Base-by-base conservation (phyloP, 1,139 yeast genomes). In the Saccharomyces pastorianus region DNA sequence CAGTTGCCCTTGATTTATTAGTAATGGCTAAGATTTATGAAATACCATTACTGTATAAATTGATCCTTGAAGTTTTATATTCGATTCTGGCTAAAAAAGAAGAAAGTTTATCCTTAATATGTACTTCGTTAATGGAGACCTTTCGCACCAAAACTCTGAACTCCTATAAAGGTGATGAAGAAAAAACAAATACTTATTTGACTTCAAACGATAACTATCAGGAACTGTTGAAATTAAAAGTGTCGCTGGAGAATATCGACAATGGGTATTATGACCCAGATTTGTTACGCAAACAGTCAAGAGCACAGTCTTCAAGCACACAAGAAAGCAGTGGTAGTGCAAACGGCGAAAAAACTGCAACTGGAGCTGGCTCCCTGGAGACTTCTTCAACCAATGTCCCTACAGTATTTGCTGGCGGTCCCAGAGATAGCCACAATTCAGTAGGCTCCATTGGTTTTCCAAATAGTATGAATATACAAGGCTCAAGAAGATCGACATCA, bases 31-130 rank as follows among this genome's bases (percentile, higher is more conserved):
- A 83, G 60, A 76, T 80, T 57, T 84, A 81, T 63, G 82, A 82
- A 57, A 77, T 86, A 17, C 91, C 91, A 0, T 70, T 85, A 55
- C 71, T 86, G 41, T 84, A 83, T 64, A 89, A 85, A 63, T 73
- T 85, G 61, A 79, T 85, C 50, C 72, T 81, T 53, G 95, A 86
- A 63, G 83, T 83, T 0, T 70, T 86, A 55, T 85, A 82, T 67
- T 85, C 87, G 1, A 78, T 85, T 11, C 76, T 86, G 58, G 87
- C 88, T 1, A 75, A 83, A 57, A 83, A 83, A 57, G 90, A 84
- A 61, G 76, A 77, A 6, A 73, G 74, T 53, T 68, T 84, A 34
- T 73, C 80, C 49, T 72, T 75, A 32, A 77, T 75, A 51, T 65
- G 64, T 49, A 62, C 63, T 26, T 57, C 62, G 1, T 51, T 73